Percentiles rank a stretch among this genome's conserved stretches.
Conservation (phyloP, 768 basidiomycete species). For the Auricularia sp. region DNA sequence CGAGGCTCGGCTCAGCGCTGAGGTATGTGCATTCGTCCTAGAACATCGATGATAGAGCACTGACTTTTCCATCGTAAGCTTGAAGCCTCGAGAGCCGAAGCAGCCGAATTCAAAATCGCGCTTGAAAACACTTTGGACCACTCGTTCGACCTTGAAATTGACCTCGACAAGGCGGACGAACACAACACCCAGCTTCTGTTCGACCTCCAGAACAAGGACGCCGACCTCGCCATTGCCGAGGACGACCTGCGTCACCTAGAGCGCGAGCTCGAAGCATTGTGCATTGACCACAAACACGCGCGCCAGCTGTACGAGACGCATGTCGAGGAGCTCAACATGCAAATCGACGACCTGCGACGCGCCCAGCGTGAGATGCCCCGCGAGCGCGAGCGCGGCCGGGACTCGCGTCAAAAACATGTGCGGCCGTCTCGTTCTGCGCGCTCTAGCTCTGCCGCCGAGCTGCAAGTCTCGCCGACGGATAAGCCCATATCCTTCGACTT, state of each 20-base stretch:
- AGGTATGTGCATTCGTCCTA: too few species aligned
- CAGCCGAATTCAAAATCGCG: neutral
- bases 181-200: neutral
- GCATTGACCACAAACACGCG: neutral
- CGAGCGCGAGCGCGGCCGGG: neutral
- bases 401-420: neutral
- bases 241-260: neutral
- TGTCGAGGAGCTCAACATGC: neutral
- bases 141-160: neutral
- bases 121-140: neutral
- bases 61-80: neutral
- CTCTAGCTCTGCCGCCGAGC: neutral
- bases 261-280: neutral
- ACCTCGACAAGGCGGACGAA: neutral
- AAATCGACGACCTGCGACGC: neutral
- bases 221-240: neutral
- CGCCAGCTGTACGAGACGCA: neutral
- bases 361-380: neutral
- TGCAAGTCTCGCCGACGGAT: neutral
- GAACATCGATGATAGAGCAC: too few species aligned
- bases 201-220: neutral
- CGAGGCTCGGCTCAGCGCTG: too few species aligned
- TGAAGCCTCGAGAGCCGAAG: neutral
- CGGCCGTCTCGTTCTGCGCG: neutral
- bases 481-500: neutral